These are phyloP conservation scores for Lophium mytilinum DNA, from an alignment of 495 filamentous ascomycete species.

Conservation along the genomic window DNA sequence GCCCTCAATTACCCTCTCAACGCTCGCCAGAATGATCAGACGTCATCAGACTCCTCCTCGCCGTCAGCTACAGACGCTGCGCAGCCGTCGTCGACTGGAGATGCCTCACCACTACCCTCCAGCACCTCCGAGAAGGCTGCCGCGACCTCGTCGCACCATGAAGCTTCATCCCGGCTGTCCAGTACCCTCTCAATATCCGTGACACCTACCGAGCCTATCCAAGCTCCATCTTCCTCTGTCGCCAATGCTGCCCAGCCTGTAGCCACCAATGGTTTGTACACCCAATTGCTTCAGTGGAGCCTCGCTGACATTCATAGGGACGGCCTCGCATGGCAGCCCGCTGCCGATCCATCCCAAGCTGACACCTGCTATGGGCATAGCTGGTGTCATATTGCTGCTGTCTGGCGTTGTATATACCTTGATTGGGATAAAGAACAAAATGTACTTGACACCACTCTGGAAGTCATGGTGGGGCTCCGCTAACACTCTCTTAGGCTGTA, in stretches of 20 bases:
- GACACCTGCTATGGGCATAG: constrained; percentile 72
- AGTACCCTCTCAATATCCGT: neutral
- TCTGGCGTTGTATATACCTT: constrained; percentile 62
- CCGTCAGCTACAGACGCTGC: constrained; percentile 1
- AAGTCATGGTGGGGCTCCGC: neutral
- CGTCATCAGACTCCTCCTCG: constrained; percentile 1
- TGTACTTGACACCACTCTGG: constrained; percentile 33
- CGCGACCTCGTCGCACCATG: neutral
- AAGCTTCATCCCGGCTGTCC: no score
- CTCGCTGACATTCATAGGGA: neutral
- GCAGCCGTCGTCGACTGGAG: neutral
- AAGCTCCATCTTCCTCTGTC: neutral
- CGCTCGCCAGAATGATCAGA: constrained; percentile 10
- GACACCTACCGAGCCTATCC: neutral
- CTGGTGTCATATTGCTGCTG: constrained; percentile 66
- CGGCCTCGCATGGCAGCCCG: neutral
- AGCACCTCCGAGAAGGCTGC: neutral
- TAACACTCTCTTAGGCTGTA: constrained; percentile 44
- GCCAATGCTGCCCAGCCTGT: neutral
- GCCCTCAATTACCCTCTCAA: constrained; percentile 3
- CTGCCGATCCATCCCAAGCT: constrained; percentile 68
- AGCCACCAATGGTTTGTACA: constrained; percentile 5
- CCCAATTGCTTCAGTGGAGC: neutral
- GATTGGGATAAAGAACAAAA: constrained; percentile 77
- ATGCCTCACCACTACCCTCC: constrained; percentile 1